Percentiles rank a stretch among this genome's conserved stretches.
These are phyloP conservation scores for Brassica incana DNA, from an alignment of 345 rosid genomes.

Conservation along the genomic window DNA sequence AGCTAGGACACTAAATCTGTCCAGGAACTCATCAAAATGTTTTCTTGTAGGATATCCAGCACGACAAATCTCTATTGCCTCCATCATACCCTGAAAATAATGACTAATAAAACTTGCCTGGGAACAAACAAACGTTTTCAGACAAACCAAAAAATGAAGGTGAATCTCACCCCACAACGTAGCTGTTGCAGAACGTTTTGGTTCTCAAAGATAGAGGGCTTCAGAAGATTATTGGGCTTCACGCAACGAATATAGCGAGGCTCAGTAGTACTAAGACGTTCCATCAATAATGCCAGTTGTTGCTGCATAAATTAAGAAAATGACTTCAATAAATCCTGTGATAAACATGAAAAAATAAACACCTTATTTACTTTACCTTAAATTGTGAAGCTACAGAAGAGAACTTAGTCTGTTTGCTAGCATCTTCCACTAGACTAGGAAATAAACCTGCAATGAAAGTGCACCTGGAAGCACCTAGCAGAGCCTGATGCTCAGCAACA, in stretches of 20 bases:
- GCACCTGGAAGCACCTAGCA: constrained; percentile 79
- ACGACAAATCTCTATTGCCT: constrained; percentile 91
- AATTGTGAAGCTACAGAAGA: constrained; percentile 94
- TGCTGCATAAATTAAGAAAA: constrained; percentile 54
- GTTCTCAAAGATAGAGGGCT: constrained; percentile 87
- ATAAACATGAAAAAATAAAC: not conserved
- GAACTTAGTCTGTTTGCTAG: constrained; percentile 79
- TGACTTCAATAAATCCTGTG: not conserved
- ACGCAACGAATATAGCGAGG: constrained; percentile 97
- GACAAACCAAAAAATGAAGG: constrained; percentile 26
- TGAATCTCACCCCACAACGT: constrained; percentile 87
- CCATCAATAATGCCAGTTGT: constrained; percentile 73
- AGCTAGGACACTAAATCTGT: constrained; percentile 81
- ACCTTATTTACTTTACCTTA: constrained; percentile 57
- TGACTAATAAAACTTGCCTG: not conserved
- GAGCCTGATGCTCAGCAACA: constrained; percentile 93
- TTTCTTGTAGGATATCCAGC: constrained; percentile 92
- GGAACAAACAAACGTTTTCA: not conserved
- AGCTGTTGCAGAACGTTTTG: constrained; percentile 84
- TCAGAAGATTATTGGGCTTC: constrained; percentile 94
- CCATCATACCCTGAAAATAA: constrained; percentile 83
- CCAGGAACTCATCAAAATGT: constrained; percentile 78
- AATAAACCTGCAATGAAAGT: constrained; percentile 76
- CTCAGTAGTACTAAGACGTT: constrained; percentile 86
- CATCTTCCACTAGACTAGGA: constrained; percentile 66